These are phyloP conservation scores for Pleurotus ostreatus DNA, from an alignment of 768 basidiomycete species.

Conservation along the genomic window DNA sequence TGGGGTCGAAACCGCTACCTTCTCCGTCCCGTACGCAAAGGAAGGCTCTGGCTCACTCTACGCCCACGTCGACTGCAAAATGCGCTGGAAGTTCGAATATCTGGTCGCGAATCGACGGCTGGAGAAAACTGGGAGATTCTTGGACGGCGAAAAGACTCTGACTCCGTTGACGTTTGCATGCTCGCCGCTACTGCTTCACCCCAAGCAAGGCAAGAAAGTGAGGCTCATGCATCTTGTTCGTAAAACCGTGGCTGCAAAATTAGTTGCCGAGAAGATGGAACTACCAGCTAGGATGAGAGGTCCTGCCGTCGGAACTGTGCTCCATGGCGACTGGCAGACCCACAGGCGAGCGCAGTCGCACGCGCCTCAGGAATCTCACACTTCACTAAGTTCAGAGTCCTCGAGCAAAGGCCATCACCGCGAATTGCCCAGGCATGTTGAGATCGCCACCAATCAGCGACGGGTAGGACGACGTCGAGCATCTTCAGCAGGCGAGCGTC, in stretches of 20 bases:
- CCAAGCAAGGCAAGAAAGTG: constrained; percentile 61
- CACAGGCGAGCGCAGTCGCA: constrained; percentile 27
- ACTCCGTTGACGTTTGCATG: constrained; percentile 76
- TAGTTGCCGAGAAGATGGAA: constrained; percentile 58
- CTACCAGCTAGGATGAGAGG: constrained; percentile 26
- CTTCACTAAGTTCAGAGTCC: constrained; percentile 12
- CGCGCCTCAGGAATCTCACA: constrained; percentile 14
- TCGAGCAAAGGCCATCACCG: background rate
- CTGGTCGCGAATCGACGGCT: constrained; percentile 57
- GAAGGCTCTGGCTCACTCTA: constrained; percentile 19
- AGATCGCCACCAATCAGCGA: background rate
- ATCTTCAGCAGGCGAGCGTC: constrained; percentile 42
- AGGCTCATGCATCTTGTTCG: constrained; percentile 67
- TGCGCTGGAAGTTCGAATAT: constrained; percentile 81
- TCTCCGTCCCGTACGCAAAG: constrained; percentile 15
- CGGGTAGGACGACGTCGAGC: constrained; percentile 35
- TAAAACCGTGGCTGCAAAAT: constrained; percentile 65
- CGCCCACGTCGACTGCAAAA: constrained; percentile 21
- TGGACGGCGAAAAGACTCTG: constrained; percentile 68
- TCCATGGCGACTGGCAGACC: constrained; percentile 14
- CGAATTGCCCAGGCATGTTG: background rate
- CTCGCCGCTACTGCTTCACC: constrained; percentile 62
- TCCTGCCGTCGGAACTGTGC: background rate
- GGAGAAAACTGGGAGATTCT: constrained; percentile 38
- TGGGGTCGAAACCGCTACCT: constrained; percentile 48